Conservation (phyloP, 768 basidiomycete genomes). For the Kwoniella pini region DNA sequence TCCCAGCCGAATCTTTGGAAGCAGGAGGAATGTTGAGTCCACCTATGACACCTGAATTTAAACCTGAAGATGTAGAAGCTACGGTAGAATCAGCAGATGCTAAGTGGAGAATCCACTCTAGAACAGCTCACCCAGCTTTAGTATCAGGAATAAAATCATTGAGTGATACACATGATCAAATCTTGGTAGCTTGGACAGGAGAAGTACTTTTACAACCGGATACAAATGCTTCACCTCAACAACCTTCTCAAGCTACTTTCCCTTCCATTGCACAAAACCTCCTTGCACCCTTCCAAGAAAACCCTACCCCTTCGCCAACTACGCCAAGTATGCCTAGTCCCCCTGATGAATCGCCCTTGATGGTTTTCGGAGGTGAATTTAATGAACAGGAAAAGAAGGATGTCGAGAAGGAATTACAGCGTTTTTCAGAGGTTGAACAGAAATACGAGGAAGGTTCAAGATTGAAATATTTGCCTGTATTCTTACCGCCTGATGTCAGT, state of each 20-base stretch:
- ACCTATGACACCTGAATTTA: conserved; percentile 73
- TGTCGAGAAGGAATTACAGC: conserved; percentile 66
- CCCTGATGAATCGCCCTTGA: conserved; percentile 15
- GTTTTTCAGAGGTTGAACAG: conserved; percentile 62
- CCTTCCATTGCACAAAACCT: conserved; percentile 22
- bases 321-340: conserved; percentile 18
- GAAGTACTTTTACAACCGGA: conserved; percentile 65
- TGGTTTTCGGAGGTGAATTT: conserved; percentile 56
- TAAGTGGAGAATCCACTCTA: conserved; percentile 73
- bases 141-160: conserved; percentile 87
- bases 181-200: conserved; percentile 92
- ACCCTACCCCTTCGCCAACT: conserved; percentile 17
- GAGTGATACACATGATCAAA: conserved; percentile 78
- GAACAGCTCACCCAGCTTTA: conserved; percentile 93
- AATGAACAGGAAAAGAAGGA: conserved; percentile 65
- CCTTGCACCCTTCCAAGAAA: conserved; percentile 17
- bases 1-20: conserved; percentile 36
- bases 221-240: conserved; percentile 52
- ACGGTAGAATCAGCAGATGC: conserved; percentile 34
- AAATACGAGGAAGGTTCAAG: conserved; percentile 56
- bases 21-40: conserved; percentile 60
- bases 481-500: conserved; percentile 63
- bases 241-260: conserved; percentile 36
- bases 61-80: conserved; percentile 58
- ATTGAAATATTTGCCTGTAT: conserved; percentile 81